Conservation (phyloP, 176 grass and related monocot species). For the Chloris gayana region DNA sequence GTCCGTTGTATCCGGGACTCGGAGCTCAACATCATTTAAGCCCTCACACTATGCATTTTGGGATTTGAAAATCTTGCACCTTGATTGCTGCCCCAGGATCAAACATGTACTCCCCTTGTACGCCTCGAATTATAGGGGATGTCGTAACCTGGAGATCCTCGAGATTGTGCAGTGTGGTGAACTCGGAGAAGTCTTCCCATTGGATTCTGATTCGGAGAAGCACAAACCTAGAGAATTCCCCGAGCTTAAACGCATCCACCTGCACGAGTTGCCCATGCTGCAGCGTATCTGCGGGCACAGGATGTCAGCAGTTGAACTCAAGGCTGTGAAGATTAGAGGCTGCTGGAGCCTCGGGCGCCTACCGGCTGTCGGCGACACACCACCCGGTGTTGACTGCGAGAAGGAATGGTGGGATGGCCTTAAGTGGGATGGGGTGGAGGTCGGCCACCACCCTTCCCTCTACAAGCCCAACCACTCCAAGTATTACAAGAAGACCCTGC, state of each 20-base stretch:
- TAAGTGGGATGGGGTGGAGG: no score
- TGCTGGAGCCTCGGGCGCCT: conserved; percentile 9
- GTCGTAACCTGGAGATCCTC: neutral
- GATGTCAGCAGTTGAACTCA: neutral
- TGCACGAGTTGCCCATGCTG: neutral
- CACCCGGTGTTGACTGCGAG: neutral
- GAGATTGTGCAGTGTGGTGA: conserved; percentile 9
- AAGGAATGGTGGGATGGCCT: neutral
- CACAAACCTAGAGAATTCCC: neutral
- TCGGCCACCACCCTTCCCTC: no score
- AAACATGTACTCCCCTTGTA: conserved; percentile 31
- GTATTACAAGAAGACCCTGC: no score
- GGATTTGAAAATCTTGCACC: neutral
- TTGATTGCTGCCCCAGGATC: conserved; percentile 8
- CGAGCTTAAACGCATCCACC: neutral
- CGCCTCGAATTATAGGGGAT: accelerated
- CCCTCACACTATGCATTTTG: no score
- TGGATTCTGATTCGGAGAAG: neutral
- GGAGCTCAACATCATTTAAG: no score
- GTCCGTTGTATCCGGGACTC: no score
- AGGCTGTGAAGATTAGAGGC: neutral
- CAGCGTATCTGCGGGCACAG: neutral
- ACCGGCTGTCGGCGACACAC: neutral
- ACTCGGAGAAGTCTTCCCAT: neutral
- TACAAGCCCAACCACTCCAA: no score